phyloP scores from a whole-genome alignment of 2,329 filamentous ascomycete species.

The Fusarium praegraminearum region DNA sequence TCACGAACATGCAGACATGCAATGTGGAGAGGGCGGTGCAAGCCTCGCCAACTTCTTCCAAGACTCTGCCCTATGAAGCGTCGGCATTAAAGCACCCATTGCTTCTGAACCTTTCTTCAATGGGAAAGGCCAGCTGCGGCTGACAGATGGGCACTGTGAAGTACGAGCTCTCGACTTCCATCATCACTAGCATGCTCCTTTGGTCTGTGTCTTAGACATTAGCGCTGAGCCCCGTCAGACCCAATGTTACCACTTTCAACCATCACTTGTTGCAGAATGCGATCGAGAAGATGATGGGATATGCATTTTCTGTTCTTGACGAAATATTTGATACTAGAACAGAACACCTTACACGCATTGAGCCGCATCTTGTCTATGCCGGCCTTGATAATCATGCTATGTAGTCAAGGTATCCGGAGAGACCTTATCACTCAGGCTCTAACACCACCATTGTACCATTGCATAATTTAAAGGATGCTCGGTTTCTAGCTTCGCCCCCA shows the following conservation, averaged over 20 bases:
- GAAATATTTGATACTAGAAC: neutral
- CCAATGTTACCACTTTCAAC: constrained; percentile 15
- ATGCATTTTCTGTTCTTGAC: neutral
- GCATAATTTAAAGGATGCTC: constrained; percentile 8
- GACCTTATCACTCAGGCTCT: constrained; percentile 4
- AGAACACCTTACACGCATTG: neutral
- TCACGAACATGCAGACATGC: neutral
- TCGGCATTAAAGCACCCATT: constrained; percentile 17
- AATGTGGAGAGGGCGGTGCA: constrained; percentile 35
- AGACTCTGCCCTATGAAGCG: constrained; percentile 41
- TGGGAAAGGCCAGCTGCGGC: constrained; percentile 32
- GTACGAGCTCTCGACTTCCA: constrained; percentile 23
- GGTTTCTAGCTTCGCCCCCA: constrained; percentile 8
- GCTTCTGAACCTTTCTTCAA: constrained; percentile 11
- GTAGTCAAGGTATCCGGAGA: neutral
- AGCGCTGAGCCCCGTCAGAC: constrained; percentile 39
- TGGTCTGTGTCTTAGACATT: constrained; percentile 27
- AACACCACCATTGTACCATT: constrained; percentile 1
- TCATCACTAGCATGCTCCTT: constrained; percentile 14
- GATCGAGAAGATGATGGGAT: neutral
- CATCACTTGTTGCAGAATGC: neutral
- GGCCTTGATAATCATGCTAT: neutral
- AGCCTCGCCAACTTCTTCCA: constrained; percentile 5
- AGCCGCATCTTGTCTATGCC: neutral
- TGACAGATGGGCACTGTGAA: constrained; percentile 33